phyloP scores from a whole-genome alignment of 2,329 filamentous ascomycete species.

The Reticulascus tulasneorum region DNA sequence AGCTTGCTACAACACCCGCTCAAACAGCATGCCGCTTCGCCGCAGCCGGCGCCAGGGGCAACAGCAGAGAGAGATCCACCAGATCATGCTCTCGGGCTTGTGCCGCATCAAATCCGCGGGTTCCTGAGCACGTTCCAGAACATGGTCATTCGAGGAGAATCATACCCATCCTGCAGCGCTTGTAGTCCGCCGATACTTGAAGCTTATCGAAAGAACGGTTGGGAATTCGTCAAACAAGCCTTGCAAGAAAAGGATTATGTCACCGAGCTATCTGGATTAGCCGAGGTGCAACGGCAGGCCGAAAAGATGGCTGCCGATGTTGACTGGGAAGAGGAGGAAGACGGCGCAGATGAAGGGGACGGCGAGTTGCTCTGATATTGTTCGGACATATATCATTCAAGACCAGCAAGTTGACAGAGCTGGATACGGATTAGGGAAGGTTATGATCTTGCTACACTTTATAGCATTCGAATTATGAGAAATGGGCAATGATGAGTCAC shows the following conservation, averaged over 20 bases:
- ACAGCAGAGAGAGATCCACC: constrained; percentile 51
- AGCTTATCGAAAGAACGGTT: constrained; percentile 64
- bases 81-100: constrained; percentile 60
- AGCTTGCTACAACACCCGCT: constrained; percentile 84
- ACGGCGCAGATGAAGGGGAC: constrained; percentile 47
- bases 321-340: constrained; percentile 60
- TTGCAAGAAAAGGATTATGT: constrained; percentile 75
- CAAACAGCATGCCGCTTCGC: constrained; percentile 58
- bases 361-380: constrained; percentile 49
- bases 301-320: constrained; percentile 49
- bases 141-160: constrained; percentile 66
- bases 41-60: constrained; percentile 33
- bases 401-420: no score
- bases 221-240: constrained; percentile 73
- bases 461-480: no score
- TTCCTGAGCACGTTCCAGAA: constrained; percentile 73
- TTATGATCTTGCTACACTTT: no score
- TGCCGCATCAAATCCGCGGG: constrained; percentile 78
- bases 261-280: constrained; percentile 68
- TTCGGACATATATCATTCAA: no score
- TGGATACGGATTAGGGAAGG: no score
- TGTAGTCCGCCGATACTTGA: constrained; percentile 68
- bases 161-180: constrained; percentile 78
- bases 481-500: no score
- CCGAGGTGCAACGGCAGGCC: constrained; percentile 63